A percentile compares a stretch with the other conserved stretches of the same genome.
Evolutionary conservation across 2,329 filamentous ascomycete genomes (phyloP).

Genomic region (Anisogramma anomala): DNA sequence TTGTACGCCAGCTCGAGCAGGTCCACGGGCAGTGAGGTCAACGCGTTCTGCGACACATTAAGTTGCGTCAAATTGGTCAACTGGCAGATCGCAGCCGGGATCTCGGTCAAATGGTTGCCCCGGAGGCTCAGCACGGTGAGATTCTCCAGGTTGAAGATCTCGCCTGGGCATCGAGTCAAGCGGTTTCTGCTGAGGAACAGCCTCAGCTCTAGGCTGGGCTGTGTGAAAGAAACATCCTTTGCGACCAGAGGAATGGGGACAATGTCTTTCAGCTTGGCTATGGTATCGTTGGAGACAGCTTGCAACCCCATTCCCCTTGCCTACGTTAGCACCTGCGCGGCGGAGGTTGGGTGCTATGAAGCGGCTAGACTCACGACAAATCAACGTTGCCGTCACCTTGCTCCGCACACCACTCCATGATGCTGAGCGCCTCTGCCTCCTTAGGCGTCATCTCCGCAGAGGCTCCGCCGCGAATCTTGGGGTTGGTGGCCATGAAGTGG

Average conservation of each 20-base stretch:
- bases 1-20: slow-evolving; percentile 43
- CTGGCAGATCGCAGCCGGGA: slow-evolving; percentile 48
- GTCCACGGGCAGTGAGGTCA: slow-evolving; percentile 51
- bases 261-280: slow-evolving; percentile 45
- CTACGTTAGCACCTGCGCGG: too few relatives aligned
- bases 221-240: slow-evolving; percentile 47
- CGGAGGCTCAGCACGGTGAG: slow-evolving; percentile 56
- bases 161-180: slow-evolving; percentile 43
- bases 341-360: too few relatives aligned
- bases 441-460: too few relatives aligned
- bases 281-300: slow-evolving; percentile 40
- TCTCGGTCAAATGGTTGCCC: slow-evolving; percentile 47
- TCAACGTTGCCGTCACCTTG: too few relatives aligned
- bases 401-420: too few relatives aligned
- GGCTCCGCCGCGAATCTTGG: slow-evolving; percentile 1
- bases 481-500: neutral
- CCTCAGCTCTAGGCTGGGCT: slow-evolving; percentile 46
- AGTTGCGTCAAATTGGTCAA: slow-evolving; percentile 48
- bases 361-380: too few relatives aligned
- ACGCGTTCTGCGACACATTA: slow-evolving; percentile 53
- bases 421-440: too few relatives aligned
- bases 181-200: slow-evolving; percentile 51
- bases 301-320: too few relatives aligned
- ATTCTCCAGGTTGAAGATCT: slow-evolving; percentile 49
- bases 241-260: slow-evolving; percentile 41